These are phyloP conservation scores for Auxenochlorella pyrenoidosa DNA, from an alignment of 139 green algal species.

Conservation along the genomic window DNA sequence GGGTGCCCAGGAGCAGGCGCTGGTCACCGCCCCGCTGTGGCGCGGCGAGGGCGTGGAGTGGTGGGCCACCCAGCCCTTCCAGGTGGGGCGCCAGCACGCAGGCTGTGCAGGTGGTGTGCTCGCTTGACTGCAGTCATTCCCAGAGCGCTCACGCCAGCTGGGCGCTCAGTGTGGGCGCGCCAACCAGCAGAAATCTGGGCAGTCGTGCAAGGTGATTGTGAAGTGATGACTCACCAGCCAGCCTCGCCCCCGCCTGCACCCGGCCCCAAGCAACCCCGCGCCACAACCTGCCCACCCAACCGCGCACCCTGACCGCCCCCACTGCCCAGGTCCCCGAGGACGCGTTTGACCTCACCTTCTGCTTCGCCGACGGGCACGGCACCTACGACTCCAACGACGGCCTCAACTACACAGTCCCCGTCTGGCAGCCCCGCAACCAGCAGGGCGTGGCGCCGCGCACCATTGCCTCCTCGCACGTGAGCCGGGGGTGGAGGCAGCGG, in stretches of 20 bases:
- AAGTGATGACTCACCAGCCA: no score
- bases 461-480: constrained; percentile 33
- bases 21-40: constrained; percentile 35
- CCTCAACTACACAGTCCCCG: constrained; percentile 44
- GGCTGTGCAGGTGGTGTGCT: no score
- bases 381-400: constrained; percentile 58
- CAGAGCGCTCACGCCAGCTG: no score
- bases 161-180: no score
- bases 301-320: neutral
- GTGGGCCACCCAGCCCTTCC: constrained; percentile 26
- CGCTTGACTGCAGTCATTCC: no score
- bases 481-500: neutral
- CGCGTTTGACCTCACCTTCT: constrained; percentile 49
- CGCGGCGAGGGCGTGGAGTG: constrained; percentile 36
- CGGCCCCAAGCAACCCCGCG: neutral
- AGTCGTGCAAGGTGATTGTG: no score
- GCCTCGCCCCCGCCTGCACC: no score
- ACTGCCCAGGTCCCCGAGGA: constrained; percentile 20
- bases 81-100: neutral
- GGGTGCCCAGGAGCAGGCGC: neutral
- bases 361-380: constrained; percentile 42
- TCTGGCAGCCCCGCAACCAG: neutral
- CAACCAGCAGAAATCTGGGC: no score
- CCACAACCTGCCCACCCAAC: neutral
- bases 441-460: neutral